Evolutionary conservation across 2,329 filamentous ascomycete genomes (phyloP), one percentile per base, ranked within the genome.

Genomic region (Cladosporium sp.): DNA sequence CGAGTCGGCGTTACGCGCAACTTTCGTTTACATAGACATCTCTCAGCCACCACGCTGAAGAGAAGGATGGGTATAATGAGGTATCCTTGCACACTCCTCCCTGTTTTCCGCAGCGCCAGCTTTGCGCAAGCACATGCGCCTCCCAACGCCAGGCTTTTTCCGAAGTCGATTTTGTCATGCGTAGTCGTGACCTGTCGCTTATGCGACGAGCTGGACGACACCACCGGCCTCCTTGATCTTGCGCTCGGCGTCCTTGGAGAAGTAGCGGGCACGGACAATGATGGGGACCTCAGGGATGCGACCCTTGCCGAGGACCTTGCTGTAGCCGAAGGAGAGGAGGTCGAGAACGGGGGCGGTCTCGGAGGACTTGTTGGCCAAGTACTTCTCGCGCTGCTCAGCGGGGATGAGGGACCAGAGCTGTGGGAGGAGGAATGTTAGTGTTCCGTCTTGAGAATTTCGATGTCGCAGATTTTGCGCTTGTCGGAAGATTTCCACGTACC

Each of bases 201-300:
- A 97, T 84, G 93, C 93, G 79, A 97, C 92, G 81, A 97, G 88
- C 88, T 97, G 92, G 78, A 96, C 86, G 79, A 97, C 92, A 84
- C 94, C 94, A 83, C 95, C 95, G 78, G 93, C 94, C 83, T 95
- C 92, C 82, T 92, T 96, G 85, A 99, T 97, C 91, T 99, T 99
- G 86, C 92, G 87, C 90, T 99, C 95, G 75, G 95, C 95, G 82
- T 97, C 90, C 81, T 91, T 91, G 87, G 90, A 93, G 84, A 99
- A 92, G 87, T 93, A 98, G 81, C 95, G 87, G 76, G 95, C 94
- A 80, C 92, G 92, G 74, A 99, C 93, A 78, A 99, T 92, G 78
- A 99, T 83, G 75, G 95, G 95, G 78, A 98, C 88, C 79, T 94
- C 86, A 78, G 95, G 94, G 78, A 98, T 86, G 80, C 94, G 90